Evolutionary conservation across 495 filamentous ascomycete species (phyloP).

Genomic region (Cryomyces antarcticus): DNA sequence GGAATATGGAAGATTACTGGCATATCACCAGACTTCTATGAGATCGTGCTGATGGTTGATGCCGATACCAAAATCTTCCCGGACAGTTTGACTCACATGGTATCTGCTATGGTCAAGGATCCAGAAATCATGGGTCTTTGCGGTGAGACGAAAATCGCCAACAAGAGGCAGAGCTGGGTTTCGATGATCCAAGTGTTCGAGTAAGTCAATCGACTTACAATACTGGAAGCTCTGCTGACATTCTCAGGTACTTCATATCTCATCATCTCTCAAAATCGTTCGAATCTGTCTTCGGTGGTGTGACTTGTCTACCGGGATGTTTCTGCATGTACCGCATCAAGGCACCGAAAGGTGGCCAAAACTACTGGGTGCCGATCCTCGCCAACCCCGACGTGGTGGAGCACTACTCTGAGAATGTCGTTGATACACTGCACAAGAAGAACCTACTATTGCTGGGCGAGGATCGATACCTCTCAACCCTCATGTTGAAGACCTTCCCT

Average conservation of each 20-base stretch:
- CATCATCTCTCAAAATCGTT: slow-evolving; percentile 94
- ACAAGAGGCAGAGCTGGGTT: slow-evolving; percentile 88
- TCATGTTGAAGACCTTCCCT: slow-evolving; percentile 97
- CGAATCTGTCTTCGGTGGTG: slow-evolving; percentile 96
- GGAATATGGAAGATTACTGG: slow-evolving; percentile 96
- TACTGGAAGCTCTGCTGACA: slow-evolving; percentile 8
- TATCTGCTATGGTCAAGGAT: slow-evolving; percentile 97
- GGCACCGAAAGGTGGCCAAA: slow-evolving; percentile 91
- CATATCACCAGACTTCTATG: slow-evolving; percentile 93
- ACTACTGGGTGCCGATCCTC: slow-evolving; percentile 98
- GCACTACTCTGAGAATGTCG: slow-evolving; percentile 97
- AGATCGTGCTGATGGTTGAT: slow-evolving; percentile 95
- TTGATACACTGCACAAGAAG: slow-evolving; percentile 98
- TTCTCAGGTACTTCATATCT: slow-evolving; percentile 68
- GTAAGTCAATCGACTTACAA: slow-evolving; percentile 16
- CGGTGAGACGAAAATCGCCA: slow-evolving; percentile 98
- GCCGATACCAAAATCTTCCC: slow-evolving; percentile 98
- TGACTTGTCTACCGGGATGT: slow-evolving; percentile 95
- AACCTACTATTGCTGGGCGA: slow-evolving; percentile 88
- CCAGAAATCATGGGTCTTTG: slow-evolving; percentile 98
- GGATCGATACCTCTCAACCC: slow-evolving; percentile 87
- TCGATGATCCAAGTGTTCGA: slow-evolving; percentile 99
- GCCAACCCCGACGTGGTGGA: slow-evolving; percentile 98
- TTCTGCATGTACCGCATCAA: slow-evolving; percentile 99
- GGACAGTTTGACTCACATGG: slow-evolving; percentile 94